Percentiles rank a stretch among this genome's conserved stretches.
phyloP scores from a whole-genome alignment of 345 rosid genomes.

The Syzygium jambos region DNA sequence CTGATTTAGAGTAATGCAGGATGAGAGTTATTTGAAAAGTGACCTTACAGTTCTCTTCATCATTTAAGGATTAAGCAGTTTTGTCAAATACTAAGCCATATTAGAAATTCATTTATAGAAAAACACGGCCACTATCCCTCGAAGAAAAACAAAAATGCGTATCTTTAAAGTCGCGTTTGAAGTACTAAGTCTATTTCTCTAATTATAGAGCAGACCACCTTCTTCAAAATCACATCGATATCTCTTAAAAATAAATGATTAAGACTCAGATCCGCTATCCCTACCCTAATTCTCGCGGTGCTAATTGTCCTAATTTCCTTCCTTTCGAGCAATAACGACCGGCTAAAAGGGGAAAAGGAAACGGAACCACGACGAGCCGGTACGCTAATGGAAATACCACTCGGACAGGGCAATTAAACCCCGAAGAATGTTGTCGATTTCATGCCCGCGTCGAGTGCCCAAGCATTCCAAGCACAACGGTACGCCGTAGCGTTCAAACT shows the following conservation, averaged over 20 bases:
- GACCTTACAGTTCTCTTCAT: neutral
- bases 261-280: neutral
- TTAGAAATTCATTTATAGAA: neutral
- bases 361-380: accelerated
- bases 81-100: neutral
- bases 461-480: neutral
- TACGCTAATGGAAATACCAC: neutral
- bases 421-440: neutral
- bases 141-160: neutral
- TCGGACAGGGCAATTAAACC: neutral
- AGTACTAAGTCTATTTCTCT: neutral
- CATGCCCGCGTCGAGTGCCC: neutral
- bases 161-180: neutral
- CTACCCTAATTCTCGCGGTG: neutral
- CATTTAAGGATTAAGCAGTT: neutral
- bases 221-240: neutral
- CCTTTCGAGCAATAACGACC: accelerated
- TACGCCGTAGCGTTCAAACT: neutral
- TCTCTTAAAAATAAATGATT: neutral
- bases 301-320: neutral
- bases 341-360: neutral
- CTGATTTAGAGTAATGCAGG: neutral
- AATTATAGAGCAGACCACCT: neutral
- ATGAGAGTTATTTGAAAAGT: neutral
- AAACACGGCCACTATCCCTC: neutral